Percentiles rank a stretch among this genome's conserved stretches.
These are phyloP conservation scores for Helotiales sp. DNA, from an alignment of 2,329 filamentous ascomycete genomes.

Conservation along the genomic window DNA sequence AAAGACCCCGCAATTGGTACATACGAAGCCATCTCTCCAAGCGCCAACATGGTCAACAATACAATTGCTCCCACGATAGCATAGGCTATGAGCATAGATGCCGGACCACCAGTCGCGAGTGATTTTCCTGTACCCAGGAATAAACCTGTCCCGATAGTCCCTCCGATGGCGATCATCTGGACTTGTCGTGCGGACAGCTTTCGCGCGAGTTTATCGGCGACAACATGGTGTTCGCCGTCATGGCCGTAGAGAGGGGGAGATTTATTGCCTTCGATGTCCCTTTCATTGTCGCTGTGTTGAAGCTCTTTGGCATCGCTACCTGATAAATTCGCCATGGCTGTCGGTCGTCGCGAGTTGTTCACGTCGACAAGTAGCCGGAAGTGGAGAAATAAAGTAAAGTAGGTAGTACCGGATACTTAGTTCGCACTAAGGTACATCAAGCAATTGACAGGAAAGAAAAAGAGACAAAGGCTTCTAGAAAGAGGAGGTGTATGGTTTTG, in stretches of 20 bases:
- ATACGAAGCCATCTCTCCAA: slow-evolving; percentile 66
- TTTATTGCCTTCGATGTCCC: slow-evolving; percentile 15
- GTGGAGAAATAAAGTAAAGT: not conserved
- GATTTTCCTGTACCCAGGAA: slow-evolving; percentile 67
- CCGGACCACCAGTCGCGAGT: slow-evolving; percentile 63
- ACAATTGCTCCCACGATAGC: slow-evolving; percentile 62
- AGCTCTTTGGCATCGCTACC: not conserved
- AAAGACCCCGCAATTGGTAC: slow-evolving; percentile 59
- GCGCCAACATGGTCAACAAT: slow-evolving; percentile 61
- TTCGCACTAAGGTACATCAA: not conserved
- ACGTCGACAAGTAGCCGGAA: not conserved
- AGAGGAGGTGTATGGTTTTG: not conserved
- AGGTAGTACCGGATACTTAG: not conserved
- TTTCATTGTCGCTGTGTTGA: slow-evolving; percentile 3
- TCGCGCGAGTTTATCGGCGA: slow-evolving; percentile 50
- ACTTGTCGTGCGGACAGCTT: slow-evolving; percentile 66
- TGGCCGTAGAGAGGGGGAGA: not conserved
- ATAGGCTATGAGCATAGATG: slow-evolving; percentile 62
- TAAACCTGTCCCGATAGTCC: slow-evolving; percentile 64
- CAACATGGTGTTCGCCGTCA: slow-evolving; percentile 21
- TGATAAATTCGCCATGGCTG: not conserved
- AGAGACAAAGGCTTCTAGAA: not conserved
- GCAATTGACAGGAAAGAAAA: not conserved
- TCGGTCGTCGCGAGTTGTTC: not conserved
- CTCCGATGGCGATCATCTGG: slow-evolving; percentile 69